Evolutionary conservation across 306 rosid species (phyloP), one percentile per base, ranked within the genome.

Genomic region (Cyamopsis tetragonoloba): DNA sequence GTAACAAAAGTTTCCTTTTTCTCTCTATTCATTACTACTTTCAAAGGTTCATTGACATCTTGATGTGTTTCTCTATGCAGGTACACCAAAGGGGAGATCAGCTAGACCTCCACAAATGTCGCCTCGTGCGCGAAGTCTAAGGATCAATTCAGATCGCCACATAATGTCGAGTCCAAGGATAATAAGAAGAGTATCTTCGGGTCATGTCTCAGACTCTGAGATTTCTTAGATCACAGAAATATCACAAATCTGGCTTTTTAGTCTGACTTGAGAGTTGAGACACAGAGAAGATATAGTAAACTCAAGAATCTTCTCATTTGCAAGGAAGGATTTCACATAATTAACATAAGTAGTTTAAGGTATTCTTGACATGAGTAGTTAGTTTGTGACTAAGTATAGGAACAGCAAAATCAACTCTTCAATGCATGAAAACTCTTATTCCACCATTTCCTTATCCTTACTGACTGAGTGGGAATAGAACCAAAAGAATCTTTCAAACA

Each of bases 191-290:
- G 20, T 81, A 66, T 35, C 80, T 62, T 84, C 97, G 10, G 88
- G 96, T 71, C 93, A 84, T 82, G 90, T 79, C 84, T 93, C 96
- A 20, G 95, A 89, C 84, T 88, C 96, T 43, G 96, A 93, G 79
- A 82, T 93, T 74, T 41, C 91, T 49, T 86, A 81, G 75, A 72
- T 57, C 67, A 78, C 69, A 63, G 51, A 56, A 46, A n/a, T n/a
- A n/a, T n/a, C 39, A 70, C 20, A 49, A 39, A 51, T 34, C 17
- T 65, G 57, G 48, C 55, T 68, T 39, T 59, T 49, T 62, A 43
- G 41, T 76, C 66, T 61, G 62, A 7, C 31, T 61, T 59, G 67
- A 72, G 62, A 7, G 24, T 61, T 59, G 67, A 72, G 41, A 60
- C 57, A 32, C 19, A 13, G 24, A 37, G 56, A 24, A 42, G 68